These are phyloP conservation scores for Microcyclospora tardicrescens DNA, from an alignment of 2,329 filamentous ascomycete genomes.

Conservation along the genomic window DNA sequence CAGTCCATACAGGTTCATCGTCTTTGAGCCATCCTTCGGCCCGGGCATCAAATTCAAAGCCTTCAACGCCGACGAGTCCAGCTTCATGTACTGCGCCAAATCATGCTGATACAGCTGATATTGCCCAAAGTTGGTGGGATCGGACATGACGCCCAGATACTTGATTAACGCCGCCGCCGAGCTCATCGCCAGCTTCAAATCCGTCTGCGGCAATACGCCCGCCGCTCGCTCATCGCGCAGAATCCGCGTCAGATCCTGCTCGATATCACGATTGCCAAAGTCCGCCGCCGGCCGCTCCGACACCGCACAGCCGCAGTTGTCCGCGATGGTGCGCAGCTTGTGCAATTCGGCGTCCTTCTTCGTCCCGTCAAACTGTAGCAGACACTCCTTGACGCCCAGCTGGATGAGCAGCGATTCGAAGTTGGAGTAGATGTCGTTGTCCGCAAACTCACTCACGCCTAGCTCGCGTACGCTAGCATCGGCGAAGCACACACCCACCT, in stretches of 20 bases:
- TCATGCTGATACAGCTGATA: constrained; percentile 97
- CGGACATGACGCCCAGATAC: constrained; percentile 80
- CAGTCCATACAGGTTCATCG: constrained; percentile 88
- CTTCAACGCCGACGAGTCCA: constrained; percentile 86
- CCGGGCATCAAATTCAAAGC: constrained; percentile 96
- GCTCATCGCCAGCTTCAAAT: constrained; percentile 91
- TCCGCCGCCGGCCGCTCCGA: constrained; percentile 65
- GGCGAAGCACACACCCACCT: constrained; percentile 90
- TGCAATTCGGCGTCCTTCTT: constrained; percentile 79
- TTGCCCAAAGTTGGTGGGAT: constrained; percentile 89
- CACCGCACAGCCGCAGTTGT: constrained; percentile 82
- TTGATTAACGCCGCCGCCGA: constrained; percentile 88
- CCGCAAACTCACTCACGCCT: constrained; percentile 94
- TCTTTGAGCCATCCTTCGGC: constrained; percentile 86
- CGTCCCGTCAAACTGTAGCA: constrained; percentile 65
- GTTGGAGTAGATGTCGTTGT: constrained; percentile 97
- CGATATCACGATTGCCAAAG: constrained; percentile 82
- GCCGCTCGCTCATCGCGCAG: constrained; percentile 75
- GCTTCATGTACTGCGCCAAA: constrained; percentile 92
- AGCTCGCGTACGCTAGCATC: constrained; percentile 93
- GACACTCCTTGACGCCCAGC: constrained; percentile 83
- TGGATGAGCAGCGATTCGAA: constrained; percentile 95
- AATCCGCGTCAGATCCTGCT: constrained; percentile 80
- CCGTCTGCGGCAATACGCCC: constrained; percentile 70
- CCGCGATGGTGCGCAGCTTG: constrained; percentile 79